Evolutionary conservation across 495 filamentous ascomycete genomes (phyloP), one percentile per base, ranked within the genome.

Genomic region (Aspergillus panamensis): DNA sequence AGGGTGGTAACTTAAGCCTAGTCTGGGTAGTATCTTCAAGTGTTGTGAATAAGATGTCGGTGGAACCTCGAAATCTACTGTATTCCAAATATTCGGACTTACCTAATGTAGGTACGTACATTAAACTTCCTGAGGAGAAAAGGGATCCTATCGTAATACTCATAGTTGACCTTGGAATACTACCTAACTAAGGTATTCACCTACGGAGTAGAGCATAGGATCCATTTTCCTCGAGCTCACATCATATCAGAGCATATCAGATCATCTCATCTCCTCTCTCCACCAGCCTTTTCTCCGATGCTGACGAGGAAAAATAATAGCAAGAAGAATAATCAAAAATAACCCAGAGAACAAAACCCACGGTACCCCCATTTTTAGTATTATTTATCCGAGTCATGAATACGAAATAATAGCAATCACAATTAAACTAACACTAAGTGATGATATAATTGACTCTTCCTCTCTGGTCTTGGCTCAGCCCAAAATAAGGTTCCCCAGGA

Each of bases 401-500:
- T 21, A 45, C 6, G 42, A 6, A 45, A 19, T 45, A 44, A 3
- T 17, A 45, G 20, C 35, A 20, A 20, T 10, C 0, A 19, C 19
- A 20, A 16, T 20, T 5, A 10, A 0, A 40, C 0, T 40, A 13
- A 40, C 12, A 16, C 8, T 12, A 40, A 40, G 12, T 40, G 37
- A 16, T 16, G 12, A 40, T 40, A 40, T n/a, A 48, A 48, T 48
- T 48, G 50, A 53, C 31, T n/a, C 32, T 13, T 31, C 37, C 12
- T 20, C 17, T 30, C n/a, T 31, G 37, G 44, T 20, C 31, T 37
- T 49, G 42, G 31, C 43, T 50, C 13, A 31, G 32, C 21, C 30
- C 1, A 35, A 51, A 49, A 49, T 59, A 54, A 54, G 52, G 47
- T 59, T 58, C 52, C 33, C 37, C 44, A 43, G 21, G 52, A 52